These are phyloP conservation scores for Seminavis robusta DNA, from an alignment of 108 stramenopile genomes.

Conservation along the genomic window DNA sequence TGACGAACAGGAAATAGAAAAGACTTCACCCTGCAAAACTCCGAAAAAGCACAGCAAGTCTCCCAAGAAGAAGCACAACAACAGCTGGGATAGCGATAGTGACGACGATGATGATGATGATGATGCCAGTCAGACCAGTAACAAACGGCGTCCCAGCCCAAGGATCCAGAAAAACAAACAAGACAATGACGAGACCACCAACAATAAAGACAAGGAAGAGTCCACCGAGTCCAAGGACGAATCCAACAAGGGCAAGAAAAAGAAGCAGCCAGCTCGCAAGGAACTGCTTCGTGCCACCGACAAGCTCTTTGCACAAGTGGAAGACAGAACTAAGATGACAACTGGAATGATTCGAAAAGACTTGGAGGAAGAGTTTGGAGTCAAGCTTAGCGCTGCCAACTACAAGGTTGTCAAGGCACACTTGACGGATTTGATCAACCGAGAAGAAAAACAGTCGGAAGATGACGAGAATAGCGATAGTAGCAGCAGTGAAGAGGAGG, in stretches of 20 bases:
- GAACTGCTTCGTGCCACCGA: constrained; percentile 9
- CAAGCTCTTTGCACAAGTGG: constrained; percentile 15
- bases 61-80: constrained; percentile 4
- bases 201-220: constrained; percentile 3
- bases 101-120: constrained; percentile 2
- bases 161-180: neutral
- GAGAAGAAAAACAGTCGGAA: neutral
- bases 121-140: neutral
- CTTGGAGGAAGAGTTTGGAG: constrained; percentile 14
- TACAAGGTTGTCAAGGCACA: constrained; percentile 13
- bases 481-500: neutral
- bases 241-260: neutral
- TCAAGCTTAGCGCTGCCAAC: constrained; percentile 8
- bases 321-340: constrained; percentile 21
- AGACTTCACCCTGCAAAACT: neutral
- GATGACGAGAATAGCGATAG: neutral
- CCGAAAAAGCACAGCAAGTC: neutral
- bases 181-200: neutral
- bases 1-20: neutral
- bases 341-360: constrained; percentile 10
- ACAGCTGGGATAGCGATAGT: neutral
- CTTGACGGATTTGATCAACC: constrained; percentile 13
- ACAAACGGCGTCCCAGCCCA: neutral
- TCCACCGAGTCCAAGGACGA: neutral
- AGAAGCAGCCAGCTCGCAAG: neutral